phyloP scores from a whole-genome alignment of 768 basidiomycete species.

The Tulasnella sp. region DNA sequence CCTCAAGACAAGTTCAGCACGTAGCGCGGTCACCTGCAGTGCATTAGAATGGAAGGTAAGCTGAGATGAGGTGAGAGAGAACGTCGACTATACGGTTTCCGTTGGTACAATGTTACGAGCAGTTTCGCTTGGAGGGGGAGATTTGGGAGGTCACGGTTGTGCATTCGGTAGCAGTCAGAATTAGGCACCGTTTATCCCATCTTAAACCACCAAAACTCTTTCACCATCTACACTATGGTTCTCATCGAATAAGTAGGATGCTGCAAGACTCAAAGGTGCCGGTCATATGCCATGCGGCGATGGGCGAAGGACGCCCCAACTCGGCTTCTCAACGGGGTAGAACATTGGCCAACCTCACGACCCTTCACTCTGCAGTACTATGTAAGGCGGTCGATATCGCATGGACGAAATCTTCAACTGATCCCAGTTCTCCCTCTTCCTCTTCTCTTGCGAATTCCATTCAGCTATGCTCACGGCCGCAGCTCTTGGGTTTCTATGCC shows the following conservation, averaged over 20 bases:
- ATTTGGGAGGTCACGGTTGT: neutral
- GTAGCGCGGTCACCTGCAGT: neutral
- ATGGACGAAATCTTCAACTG: constrained; percentile 8
- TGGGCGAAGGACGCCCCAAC: neutral
- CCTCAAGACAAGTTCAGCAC: neutral
- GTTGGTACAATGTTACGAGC: neutral
- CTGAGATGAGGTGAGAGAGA: neutral
- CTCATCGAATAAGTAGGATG: constrained; percentile 62
- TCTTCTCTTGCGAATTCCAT: neutral
- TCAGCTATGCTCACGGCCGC: constrained; percentile 5
- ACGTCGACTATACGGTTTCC: neutral
- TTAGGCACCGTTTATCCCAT: neutral
- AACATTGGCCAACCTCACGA: neutral
- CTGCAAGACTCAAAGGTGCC: constrained; percentile 56
- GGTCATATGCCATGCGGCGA: neutral
- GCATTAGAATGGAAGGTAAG: neutral
- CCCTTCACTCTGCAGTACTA: neutral
- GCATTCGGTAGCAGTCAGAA: neutral
- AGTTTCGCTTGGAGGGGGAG: neutral
- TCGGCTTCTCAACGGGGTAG: neutral
- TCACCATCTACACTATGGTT: constrained; percentile 47
- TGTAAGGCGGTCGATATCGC: neutral
- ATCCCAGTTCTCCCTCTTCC: constrained; percentile 21
- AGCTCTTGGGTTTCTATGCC: constrained; percentile 6
- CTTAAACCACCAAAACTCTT: neutral